These are phyloP conservation scores for Trichoderma sp. DNA, from an alignment of 2,329 filamentous ascomycete genomes.

Conservation along the genomic window DNA sequence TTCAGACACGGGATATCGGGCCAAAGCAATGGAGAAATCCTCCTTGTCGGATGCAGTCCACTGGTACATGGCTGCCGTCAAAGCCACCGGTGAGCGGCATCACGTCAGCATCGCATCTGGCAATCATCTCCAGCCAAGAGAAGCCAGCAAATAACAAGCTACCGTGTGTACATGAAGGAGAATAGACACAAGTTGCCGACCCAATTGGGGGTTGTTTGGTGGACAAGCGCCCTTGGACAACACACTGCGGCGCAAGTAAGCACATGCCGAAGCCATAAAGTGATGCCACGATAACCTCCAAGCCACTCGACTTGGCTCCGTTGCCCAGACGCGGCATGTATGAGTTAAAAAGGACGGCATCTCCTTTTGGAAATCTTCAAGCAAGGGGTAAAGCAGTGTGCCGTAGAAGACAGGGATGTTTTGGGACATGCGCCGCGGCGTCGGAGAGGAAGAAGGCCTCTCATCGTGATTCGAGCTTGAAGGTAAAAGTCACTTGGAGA, in stretches of 20 bases:
- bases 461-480: background rate
- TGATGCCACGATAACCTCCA: slow-evolving; percentile 4
- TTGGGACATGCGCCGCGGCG: background rate
- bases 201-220: background rate
- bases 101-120: background rate
- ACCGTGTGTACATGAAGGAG: slow-evolving; percentile 18
- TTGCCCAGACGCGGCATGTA: background rate
- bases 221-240: background rate
- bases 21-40: background rate
- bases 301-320: background rate
- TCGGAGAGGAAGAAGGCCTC: background rate
- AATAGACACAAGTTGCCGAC: background rate
- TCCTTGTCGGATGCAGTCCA: background rate
- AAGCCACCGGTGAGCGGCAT: background rate
- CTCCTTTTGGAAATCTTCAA: background rate
- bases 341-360: background rate
- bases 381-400: background rate
- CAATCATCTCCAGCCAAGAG: background rate
- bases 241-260: slow-evolving; percentile 1
- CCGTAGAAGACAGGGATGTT: background rate
- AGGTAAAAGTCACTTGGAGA: background rate
- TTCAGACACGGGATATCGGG: background rate
- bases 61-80: background rate
- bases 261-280: background rate
- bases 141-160: slow-evolving; percentile 1